Evolutionary conservation across 257 asterid genomes (phyloP), one percentile per base, ranked within the genome.

Genomic region (Anisodus tanguticus): DNA sequence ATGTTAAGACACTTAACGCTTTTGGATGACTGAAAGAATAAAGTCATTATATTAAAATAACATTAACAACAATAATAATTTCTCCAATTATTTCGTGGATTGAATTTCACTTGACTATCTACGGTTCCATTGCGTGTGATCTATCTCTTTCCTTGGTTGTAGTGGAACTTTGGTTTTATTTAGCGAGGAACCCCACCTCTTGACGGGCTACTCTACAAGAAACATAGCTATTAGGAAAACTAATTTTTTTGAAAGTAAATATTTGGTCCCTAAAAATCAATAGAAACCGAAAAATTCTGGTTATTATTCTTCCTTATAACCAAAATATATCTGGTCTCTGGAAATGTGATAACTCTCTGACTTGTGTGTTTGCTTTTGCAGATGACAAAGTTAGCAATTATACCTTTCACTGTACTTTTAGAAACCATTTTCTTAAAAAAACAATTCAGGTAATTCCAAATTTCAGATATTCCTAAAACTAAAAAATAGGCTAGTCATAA

Each of bases 361-460:
- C 17, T 59, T 41, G 5, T 60, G 22, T 63, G 53, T 22, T 13
- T 63, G 12, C 9, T 22, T 86, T 60, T n/a, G 81, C 95, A 94
- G 97, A 94, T 95, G 98, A 95, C 98, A 71, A 95, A 95, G 77
- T 95, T 95, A 43, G 98, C 98, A 84, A 93, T 94, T 64, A 92
- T 95, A 88, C 98, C 98, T 79, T 95, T 95, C 90, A 95, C 98
- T 3, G 97, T 95, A 31, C 83, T 95, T 45, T 37, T 94, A 60
- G 98, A 95, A 83, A 95, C 98, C 45, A 16, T 95, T 70, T 93
- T 92, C 92, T 80, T 94, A 82, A 91, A 91, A 9, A 94, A 92
- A 78, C 97, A 94, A 79, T 94, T 95, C 92, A 93, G 98, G 98
- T 91, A 62, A 82, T 49, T 49, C 6, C 0, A 43, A 9, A 6